phyloP scores from a whole-genome alignment of 176 grass and related monocot genomes.

The Metroxylon sagu region DNA sequence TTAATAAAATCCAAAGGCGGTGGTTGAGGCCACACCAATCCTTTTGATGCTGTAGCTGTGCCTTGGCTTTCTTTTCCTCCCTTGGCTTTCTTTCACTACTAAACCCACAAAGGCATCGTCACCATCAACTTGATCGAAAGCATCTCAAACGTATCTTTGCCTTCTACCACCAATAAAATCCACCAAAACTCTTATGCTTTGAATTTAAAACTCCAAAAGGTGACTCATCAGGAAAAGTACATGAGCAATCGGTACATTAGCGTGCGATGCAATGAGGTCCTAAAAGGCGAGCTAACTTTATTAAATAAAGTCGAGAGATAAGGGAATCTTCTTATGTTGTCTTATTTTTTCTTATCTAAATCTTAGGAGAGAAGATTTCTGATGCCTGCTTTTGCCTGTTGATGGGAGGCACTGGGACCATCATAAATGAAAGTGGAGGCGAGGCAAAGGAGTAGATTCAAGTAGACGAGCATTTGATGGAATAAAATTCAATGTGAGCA shows the following conservation, averaged over 20 bases:
- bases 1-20: constrained; percentile 44
- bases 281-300: constrained; percentile 4
- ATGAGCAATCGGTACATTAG: constrained; percentile 1
- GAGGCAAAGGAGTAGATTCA: no score
- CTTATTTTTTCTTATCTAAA: constrained; percentile 18
- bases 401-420: no score
- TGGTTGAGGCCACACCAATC: constrained; percentile 33
- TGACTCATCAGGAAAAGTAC: constrained; percentile 32
- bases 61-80: constrained; percentile 27
- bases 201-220: constrained; percentile 37
- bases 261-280: constrained; percentile 16
- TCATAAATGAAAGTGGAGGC: no score
- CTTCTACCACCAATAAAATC: constrained; percentile 38
- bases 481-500: no score
- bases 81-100: constrained; percentile 44
- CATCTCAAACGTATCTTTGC: constrained; percentile 60
- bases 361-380: no score
- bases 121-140: constrained; percentile 42
- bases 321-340: constrained; percentile 59
- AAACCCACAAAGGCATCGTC: constrained; percentile 44
- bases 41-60: constrained; percentile 45
- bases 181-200: not conserved
- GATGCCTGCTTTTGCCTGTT: no score
- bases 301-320: constrained; percentile 16
- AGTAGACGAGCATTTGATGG: no score